Evolutionary conservation across 2,329 filamentous ascomycete species (phyloP).

Genomic region (Phyllosticta citrichinensis): DNA sequence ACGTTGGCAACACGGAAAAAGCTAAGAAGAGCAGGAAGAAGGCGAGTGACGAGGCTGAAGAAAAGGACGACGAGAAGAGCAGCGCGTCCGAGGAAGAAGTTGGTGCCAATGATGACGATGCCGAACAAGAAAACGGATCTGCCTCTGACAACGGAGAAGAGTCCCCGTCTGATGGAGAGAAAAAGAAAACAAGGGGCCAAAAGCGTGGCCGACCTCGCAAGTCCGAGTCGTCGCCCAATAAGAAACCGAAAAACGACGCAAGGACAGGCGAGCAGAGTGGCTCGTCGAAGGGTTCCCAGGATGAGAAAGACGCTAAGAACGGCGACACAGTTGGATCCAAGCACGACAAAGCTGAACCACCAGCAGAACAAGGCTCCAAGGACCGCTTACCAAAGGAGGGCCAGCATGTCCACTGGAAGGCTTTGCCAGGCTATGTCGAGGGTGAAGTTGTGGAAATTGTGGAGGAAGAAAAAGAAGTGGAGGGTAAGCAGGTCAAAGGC

Average conservation of each 20-base stretch:
- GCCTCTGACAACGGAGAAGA: neutral
- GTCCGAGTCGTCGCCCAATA: constrained; percentile 18
- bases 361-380: constrained; percentile 21
- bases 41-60: constrained; percentile 24
- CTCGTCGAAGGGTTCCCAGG: neutral
- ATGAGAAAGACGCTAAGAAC: constrained; percentile 13
- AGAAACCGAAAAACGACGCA: constrained; percentile 26
- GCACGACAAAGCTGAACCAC: constrained; percentile 20
- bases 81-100: constrained; percentile 13
- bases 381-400: constrained; percentile 30
- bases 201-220: constrained; percentile 21
- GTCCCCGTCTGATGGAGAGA: neutral
- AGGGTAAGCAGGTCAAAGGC: constrained; percentile 33
- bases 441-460: constrained; percentile 35
- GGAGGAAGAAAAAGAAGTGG: constrained; percentile 30
- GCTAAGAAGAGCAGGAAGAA: constrained; percentile 32
- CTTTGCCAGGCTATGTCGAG: constrained; percentile 29
- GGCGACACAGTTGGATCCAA: constrained; percentile 15
- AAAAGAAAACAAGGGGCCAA: constrained; percentile 5
- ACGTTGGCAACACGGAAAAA: constrained; percentile 33
- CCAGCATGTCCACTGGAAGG: constrained; percentile 33
- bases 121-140: constrained; percentile 22
- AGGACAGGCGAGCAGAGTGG: constrained; percentile 15
- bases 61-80: constrained; percentile 22
- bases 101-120: constrained; percentile 12